Percentiles rank a stretch among this genome's conserved stretches.
phyloP scores from a whole-genome alignment of 1,139 yeast genomes.

The Geotrichum siamense region DNA sequence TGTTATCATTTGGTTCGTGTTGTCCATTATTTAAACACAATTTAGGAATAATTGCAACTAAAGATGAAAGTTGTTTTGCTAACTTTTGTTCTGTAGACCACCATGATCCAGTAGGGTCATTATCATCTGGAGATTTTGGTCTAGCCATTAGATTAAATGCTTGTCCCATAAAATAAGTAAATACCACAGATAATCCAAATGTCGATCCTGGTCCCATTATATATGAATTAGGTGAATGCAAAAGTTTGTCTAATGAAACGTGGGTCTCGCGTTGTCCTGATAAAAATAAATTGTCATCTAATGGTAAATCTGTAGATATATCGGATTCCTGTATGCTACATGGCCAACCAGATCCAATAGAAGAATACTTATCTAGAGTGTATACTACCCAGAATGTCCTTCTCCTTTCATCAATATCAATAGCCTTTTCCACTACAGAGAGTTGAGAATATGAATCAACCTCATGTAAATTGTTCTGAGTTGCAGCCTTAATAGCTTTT shows the following conservation, averaged over 20 bases:
- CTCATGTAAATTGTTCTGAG: slow-evolving; percentile 27
- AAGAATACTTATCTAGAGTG: slow-evolving; percentile 26
- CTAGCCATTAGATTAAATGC: slow-evolving; percentile 11
- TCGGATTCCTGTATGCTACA: slow-evolving; percentile 21
- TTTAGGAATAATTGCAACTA: slow-evolving; percentile 18
- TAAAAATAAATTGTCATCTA: slow-evolving; percentile 22
- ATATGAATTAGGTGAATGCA: slow-evolving; percentile 19
- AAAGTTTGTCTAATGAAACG: slow-evolving; percentile 15
- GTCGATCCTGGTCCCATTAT: slow-evolving; percentile 4
- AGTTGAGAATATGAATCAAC: slow-evolving; percentile 14
- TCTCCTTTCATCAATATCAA: slow-evolving; percentile 27
- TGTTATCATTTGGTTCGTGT: slow-evolving; percentile 7
- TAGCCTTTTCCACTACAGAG: slow-evolving; percentile 20
- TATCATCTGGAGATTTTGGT: slow-evolving; percentile 17
- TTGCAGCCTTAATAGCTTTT: slow-evolving; percentile 24
- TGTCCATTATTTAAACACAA: slow-evolving; percentile 12
- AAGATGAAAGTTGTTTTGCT: slow-evolving; percentile 18
- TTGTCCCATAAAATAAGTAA: slow-evolving; percentile 13
- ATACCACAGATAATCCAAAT: slow-evolving; percentile 12
- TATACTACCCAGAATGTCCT: slow-evolving; percentile 30
- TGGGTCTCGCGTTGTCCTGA: slow-evolving; percentile 16
- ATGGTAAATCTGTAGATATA: slow-evolving; percentile 26
- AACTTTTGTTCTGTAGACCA: slow-evolving; percentile 20
- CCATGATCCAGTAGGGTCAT: slow-evolving; percentile 22
- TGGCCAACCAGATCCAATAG: slow-evolving; percentile 31